Evolutionary conservation across 2,329 filamentous ascomycete species (phyloP).

Genomic region (Hypoxylon sp.): DNA sequence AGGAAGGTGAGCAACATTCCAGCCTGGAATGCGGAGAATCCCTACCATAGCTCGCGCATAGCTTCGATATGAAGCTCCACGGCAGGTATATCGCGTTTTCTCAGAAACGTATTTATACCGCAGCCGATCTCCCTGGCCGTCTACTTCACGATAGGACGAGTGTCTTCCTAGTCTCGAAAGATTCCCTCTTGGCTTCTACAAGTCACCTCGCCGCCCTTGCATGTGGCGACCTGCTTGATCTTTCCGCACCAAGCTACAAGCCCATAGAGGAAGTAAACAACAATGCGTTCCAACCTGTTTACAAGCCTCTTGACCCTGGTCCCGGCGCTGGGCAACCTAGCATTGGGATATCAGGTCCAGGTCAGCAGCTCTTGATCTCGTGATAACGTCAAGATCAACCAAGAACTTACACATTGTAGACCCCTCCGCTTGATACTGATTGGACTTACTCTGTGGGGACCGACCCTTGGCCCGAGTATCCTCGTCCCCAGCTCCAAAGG

Average conservation of each 20-base stretch:
- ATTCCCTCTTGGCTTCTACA: slow-evolving; percentile 19
- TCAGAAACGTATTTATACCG: slow-evolving; percentile 38
- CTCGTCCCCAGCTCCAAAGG: slow-evolving; percentile 69
- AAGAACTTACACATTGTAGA: slow-evolving; percentile 56
- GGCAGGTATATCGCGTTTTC: slow-evolving; percentile 25
- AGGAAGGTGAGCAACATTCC: slow-evolving; percentile 47
- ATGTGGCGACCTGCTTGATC: slow-evolving; percentile 22
- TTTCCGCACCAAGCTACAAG: slow-evolving; percentile 17
- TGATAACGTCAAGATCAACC: not conserved
- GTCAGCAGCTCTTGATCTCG: slow-evolving; percentile 20
- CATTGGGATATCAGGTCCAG: slow-evolving; percentile 46
- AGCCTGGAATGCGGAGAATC: slow-evolving; percentile 43
- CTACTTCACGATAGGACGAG: slow-evolving; percentile 22
- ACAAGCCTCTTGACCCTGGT: slow-evolving; percentile 34
- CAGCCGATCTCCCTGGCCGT: slow-evolving; percentile 9
- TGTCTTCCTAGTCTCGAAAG: slow-evolving; percentile 25
- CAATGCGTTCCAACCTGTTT: slow-evolving; percentile 37
- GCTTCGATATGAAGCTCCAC: slow-evolving; percentile 31
- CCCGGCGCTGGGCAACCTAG: slow-evolving; percentile 35
- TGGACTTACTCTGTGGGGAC: slow-evolving; percentile 69
- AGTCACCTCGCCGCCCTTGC: slow-evolving; percentile 19
- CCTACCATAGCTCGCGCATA: slow-evolving; percentile 40
- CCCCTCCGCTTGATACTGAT: slow-evolving; percentile 63
- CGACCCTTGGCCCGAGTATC: slow-evolving; percentile 70
- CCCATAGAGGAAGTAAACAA: slow-evolving; percentile 30